phyloP scores from a whole-genome alignment of 495 filamentous ascomycete species.

The Tuber umbilicatum region DNA sequence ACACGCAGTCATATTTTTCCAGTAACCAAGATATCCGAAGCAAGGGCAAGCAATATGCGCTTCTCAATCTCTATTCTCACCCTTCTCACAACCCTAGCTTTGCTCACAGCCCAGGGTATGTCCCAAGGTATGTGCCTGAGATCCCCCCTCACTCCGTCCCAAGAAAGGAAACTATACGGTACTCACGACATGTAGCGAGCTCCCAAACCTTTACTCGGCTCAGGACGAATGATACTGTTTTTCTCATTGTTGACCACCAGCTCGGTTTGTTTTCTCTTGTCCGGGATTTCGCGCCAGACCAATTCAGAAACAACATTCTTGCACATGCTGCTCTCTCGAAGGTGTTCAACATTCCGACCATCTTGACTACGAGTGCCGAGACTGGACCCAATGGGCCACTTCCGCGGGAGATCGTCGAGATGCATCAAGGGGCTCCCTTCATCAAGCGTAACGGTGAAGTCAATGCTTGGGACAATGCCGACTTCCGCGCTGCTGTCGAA shows the following conservation, averaged over 20 bases:
- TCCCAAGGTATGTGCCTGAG: conserved; percentile 13
- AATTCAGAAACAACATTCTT: conserved; percentile 61
- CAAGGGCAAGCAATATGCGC: conserved; percentile 11
- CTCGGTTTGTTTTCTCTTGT: conserved; percentile 61
- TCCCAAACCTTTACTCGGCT: conserved; percentile 44
- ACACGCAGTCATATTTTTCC: neutral
- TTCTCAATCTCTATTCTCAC: conserved; percentile 15
- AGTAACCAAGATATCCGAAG: neutral
- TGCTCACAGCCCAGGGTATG: conserved; percentile 17
- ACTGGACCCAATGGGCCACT: conserved; percentile 61
- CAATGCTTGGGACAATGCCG: conserved; percentile 70
- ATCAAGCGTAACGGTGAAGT: conserved; percentile 68
- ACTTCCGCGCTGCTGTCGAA: conserved; percentile 60
- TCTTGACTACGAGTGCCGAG: conserved; percentile 65
- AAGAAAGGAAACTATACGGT: too few relatives aligned
- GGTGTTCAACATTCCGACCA: conserved; percentile 60
- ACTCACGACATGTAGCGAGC: conserved; percentile 14
- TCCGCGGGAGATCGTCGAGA: conserved; percentile 60
- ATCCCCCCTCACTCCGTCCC: neutral
- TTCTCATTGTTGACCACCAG: conserved; percentile 67
- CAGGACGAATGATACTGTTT: conserved; percentile 55
- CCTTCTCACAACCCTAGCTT: conserved; percentile 16
- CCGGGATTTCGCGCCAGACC: conserved; percentile 57
- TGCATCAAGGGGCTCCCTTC: conserved; percentile 62
- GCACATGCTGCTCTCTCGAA: conserved; percentile 63